Evolutionary conservation across 208 protist species (phyloP).

Genomic region (Trypanosomatidae sp.): DNA sequence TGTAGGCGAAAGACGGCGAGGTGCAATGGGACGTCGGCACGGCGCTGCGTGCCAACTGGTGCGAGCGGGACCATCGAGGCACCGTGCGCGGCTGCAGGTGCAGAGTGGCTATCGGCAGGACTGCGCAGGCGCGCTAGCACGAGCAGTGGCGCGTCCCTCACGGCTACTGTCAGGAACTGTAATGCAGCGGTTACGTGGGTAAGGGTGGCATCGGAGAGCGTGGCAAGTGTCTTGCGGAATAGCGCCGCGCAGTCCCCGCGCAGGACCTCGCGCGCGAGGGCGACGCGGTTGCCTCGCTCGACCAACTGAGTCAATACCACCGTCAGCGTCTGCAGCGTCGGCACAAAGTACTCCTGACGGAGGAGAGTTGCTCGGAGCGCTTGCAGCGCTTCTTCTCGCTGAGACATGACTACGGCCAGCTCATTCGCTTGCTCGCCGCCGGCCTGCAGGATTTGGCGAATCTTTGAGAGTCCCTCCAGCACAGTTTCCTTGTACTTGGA

Average conservation of each 20-base stretch:
- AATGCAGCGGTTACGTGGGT: slow-evolving; percentile 48
- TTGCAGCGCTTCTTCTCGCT: slow-evolving; percentile 59
- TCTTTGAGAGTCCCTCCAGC: slow-evolving; percentile 77
- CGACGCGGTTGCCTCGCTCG: slow-evolving; percentile 24
- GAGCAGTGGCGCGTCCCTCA: slow-evolving; percentile 56
- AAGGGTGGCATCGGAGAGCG: slow-evolving; percentile 55
- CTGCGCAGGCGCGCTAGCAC: slow-evolving; percentile 72
- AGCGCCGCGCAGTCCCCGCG: slow-evolving; percentile 56
- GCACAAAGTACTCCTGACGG: slow-evolving; percentile 36
- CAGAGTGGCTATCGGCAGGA: slow-evolving; percentile 8
- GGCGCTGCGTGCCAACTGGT: background rate
- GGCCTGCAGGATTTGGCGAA: slow-evolving; percentile 28
- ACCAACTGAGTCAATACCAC: slow-evolving; percentile 22
- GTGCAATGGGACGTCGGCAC: slow-evolving; percentile 62
- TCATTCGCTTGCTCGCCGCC: slow-evolving; percentile 32
- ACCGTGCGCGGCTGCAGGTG: background rate
- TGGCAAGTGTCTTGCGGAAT: slow-evolving; percentile 45
- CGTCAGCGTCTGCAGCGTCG: slow-evolving; percentile 53
- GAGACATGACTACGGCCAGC: slow-evolving; percentile 57
- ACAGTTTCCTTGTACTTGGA: slow-evolving; percentile 86
- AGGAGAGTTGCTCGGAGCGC: slow-evolving; percentile 53
- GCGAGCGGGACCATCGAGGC: slow-evolving; percentile 2
- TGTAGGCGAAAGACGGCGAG: slow-evolving; percentile 70
- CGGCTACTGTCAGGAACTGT: slow-evolving; percentile 58
- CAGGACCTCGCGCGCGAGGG: slow-evolving; percentile 65